Conservation (phyloP, 2,329 filamentous ascomycete genomes). For the Pleurostoma richardsiae region DNA sequence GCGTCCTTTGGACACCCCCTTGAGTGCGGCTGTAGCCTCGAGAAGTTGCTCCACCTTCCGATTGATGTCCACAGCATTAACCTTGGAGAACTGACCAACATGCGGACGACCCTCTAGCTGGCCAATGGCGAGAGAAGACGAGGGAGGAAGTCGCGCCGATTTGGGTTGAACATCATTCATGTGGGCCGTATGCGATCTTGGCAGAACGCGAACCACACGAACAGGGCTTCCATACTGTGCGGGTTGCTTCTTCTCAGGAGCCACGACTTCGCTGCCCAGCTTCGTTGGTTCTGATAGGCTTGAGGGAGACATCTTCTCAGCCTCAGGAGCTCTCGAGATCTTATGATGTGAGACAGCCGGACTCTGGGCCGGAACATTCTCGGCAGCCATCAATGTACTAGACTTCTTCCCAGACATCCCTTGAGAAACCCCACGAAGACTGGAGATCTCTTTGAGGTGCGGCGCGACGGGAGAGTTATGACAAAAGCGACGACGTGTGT, state of each 20-base stretch:
- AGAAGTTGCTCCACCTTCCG: background rate
- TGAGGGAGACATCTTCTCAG: background rate
- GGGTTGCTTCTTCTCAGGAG: background rate
- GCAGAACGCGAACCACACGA: background rate
- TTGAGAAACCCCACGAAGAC: background rate
- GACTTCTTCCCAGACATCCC: no score
- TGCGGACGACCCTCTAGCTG: no score
- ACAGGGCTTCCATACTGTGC: background rate
- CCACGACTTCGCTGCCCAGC: background rate
- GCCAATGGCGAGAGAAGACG: background rate
- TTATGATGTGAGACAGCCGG: background rate
- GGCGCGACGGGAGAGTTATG: background rate
- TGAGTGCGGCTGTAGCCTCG: background rate
- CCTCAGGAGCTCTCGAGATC: background rate
- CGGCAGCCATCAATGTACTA: no score
- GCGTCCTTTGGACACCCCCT: background rate
- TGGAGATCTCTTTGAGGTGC: background rate
- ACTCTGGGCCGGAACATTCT: background rate
- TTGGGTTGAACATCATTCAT: constrained; percentile 9
- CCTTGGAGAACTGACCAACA: background rate
- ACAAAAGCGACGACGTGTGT: background rate
- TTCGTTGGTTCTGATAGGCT: background rate
- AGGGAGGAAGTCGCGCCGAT: constrained; percentile 3
- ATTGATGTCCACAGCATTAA: background rate
- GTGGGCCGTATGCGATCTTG: constrained; percentile 5